These are phyloP conservation scores for Xylaria sp. DNA, from an alignment of 2,329 filamentous ascomycete genomes.

Conservation along the genomic window DNA sequence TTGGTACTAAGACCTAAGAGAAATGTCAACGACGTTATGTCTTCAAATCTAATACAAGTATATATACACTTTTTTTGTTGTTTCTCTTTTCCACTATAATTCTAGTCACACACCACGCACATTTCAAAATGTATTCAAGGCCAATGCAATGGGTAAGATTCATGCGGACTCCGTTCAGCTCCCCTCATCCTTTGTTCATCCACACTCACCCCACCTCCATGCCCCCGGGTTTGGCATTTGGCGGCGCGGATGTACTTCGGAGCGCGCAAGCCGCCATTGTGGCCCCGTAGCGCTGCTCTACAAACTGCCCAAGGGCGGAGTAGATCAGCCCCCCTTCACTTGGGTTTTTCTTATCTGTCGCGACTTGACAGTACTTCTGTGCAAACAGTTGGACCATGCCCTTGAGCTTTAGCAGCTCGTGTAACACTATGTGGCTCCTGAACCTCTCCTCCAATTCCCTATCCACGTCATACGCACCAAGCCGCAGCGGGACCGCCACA, in stretches of 20 bases:
- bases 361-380: conserved; percentile 4
- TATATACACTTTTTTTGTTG: no score
- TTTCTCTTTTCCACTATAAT: not conserved
- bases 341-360: not conserved
- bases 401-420: conserved; percentile 10
- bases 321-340: conserved; percentile 10
- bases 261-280: conserved; percentile 8
- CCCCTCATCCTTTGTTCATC: not conserved
- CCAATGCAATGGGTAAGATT: not conserved
- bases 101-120: not conserved
- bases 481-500: conserved; percentile 14
- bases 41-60: not conserved
- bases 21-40: not conserved
- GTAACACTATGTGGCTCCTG: conserved; percentile 6
- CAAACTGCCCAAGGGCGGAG: conserved; percentile 4
- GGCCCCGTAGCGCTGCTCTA: not conserved
- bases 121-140: not conserved
- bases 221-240: not conserved
- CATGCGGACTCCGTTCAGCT: not conserved
- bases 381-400: conserved; percentile 7
- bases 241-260: not conserved
- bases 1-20: not conserved
- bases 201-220: not conserved
- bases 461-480: conserved; percentile 16
- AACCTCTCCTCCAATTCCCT: conserved; percentile 4